Evolutionary conservation across 805 yeast genomes (phyloP), one percentile per base, ranked within the genome.

Genomic region (Nematodospora valgi): DNA sequence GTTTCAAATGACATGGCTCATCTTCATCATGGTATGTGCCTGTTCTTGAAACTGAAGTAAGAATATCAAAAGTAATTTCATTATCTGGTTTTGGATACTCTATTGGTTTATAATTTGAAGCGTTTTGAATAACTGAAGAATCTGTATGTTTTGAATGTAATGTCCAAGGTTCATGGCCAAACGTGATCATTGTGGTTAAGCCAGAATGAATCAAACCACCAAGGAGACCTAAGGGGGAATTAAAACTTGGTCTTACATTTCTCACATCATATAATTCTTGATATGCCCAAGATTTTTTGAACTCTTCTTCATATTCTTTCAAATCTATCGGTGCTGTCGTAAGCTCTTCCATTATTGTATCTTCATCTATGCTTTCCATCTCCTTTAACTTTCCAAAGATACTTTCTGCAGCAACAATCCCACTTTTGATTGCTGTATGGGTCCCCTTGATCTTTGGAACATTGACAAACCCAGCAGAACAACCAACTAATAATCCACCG

Each of bases 401-500:
- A 15, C 74, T 56, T 51, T 93, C 97, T 2, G 98, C 98, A 2
- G 98, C 98, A 19, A 93, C 60, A 74, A 93, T 81, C 21, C 98
- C 98, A 7, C 93, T 74, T 60, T 93, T 93, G 79, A 93, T 86
- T 1, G 99, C 98, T 1, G 96, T 91, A 58, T 93, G 99, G 0
- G 97, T 82, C 11, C 99, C 99, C 64, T 93, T 93, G 52, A 93
- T 86, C 59, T 91, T 93, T 35, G 98, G 97, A 28, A 93, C 98
- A 56, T 93, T 93, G 78, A 93, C 76, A 59, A 93, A 91, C 1
- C 98, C 98, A 3, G 98, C 98, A 38, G 94, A 69, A 38, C 95
- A 93, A 21, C 99, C 99, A 25, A 93, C 91, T 19, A 93, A 64
- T 6, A 88, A 82, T 35, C 98, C 99, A 33, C 99, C 99, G 2